Evolutionary conservation across 2,329 filamentous ascomycete species (phyloP).

Genomic region (Penicillium sp.): DNA sequence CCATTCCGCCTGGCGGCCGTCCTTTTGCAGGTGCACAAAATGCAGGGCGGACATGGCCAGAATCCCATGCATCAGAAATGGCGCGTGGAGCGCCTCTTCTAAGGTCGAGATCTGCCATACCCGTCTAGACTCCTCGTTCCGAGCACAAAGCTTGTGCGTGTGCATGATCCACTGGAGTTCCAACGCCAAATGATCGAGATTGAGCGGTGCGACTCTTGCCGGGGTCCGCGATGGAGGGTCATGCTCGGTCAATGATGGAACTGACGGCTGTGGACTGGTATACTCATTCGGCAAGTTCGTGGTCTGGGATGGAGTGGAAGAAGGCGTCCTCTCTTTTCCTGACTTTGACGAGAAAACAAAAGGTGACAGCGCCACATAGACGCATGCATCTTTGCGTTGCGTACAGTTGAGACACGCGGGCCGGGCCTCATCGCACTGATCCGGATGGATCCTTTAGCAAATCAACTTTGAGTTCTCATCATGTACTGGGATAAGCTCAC

Average conservation of each 20-base stretch:
- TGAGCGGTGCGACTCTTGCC: background rate
- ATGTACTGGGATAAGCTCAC: constrained; percentile 3
- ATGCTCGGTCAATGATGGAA: background rate
- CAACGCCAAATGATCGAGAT: constrained; percentile 17
- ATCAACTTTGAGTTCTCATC: background rate
- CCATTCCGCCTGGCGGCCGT: constrained; percentile 9
- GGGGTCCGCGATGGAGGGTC: background rate
- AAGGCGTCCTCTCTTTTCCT: background rate
- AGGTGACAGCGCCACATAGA: constrained; percentile 11
- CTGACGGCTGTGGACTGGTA: background rate
- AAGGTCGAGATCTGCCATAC: constrained; percentile 17
- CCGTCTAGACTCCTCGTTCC: constrained; percentile 14
- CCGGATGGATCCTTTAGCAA: background rate
- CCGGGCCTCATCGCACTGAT: constrained; percentile 19
- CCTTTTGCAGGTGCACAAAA: constrained; percentile 8
- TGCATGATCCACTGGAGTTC: constrained; percentile 17
- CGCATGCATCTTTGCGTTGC: constrained; percentile 14
- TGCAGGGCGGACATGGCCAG: constrained; percentile 21
- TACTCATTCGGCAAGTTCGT: background rate
- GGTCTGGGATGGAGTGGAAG: background rate
- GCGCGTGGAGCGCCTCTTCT: constrained; percentile 15
- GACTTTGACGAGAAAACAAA: constrained; percentile 10
- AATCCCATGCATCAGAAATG: constrained; percentile 24
- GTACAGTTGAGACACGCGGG: constrained; percentile 17
- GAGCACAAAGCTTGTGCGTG: constrained; percentile 14